phyloP scores from a whole-genome alignment of 2,329 filamentous ascomycete species.

The Trichoderma asperellum region DNA sequence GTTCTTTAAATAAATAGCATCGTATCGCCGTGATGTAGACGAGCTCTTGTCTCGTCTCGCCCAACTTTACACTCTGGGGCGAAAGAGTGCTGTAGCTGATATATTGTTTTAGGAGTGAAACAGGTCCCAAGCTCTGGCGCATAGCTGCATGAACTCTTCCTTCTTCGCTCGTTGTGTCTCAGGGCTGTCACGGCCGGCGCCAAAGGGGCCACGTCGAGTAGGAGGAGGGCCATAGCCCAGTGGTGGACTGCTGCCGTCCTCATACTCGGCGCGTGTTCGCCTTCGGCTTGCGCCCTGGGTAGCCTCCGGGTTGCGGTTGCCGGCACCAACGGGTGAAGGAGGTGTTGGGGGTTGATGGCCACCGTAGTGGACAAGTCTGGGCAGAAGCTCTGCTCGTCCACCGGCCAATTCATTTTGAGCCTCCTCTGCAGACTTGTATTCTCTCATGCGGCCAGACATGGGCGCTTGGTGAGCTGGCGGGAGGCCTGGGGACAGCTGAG shows the following conservation, averaged over 20 bases:
- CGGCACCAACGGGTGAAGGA: constrained; percentile 73
- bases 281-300: constrained; percentile 68
- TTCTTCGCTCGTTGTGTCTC: constrained; percentile 85
- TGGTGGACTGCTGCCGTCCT: constrained; percentile 86
- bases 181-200: constrained; percentile 79
- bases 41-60: neutral
- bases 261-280: constrained; percentile 86
- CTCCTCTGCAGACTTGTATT: constrained; percentile 95
- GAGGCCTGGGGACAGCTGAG: constrained; percentile 78
- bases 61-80: neutral
- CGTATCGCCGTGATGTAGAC: constrained; percentile 18
- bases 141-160: constrained; percentile 86
- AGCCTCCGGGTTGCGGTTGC: constrained; percentile 51
- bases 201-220: constrained; percentile 70
- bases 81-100: neutral
- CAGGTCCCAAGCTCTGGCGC: constrained; percentile 90
- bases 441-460: constrained; percentile 69
- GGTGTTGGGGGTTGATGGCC: constrained; percentile 92
- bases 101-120: constrained; percentile 76
- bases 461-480: constrained; percentile 59
- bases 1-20: constrained; percentile 6
- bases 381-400: constrained; percentile 88
- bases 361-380: constrained; percentile 93
- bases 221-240: constrained; percentile 72
- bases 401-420: constrained; percentile 88